Evolutionary conservation across 345 rosid genomes (phyloP).

Genomic region (Nasturtium officinale): DNA sequence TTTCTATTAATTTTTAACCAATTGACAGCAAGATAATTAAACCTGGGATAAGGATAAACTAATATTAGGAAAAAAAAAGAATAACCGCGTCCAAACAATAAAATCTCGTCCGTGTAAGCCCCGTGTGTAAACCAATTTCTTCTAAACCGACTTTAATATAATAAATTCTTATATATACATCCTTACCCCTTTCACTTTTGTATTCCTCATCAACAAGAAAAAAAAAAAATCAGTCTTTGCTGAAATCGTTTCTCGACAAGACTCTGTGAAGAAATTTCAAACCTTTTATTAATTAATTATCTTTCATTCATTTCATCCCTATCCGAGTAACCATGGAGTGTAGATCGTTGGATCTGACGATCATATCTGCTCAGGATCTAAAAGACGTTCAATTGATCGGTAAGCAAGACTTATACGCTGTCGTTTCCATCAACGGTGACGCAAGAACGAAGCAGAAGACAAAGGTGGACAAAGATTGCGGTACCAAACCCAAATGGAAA

Average conservation of each 20-base stretch:
- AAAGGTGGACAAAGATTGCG: constrained; percentile 55
- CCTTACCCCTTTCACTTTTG: neutral
- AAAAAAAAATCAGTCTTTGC: neutral
- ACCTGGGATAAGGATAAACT: neutral
- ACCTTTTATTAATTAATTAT: neutral
- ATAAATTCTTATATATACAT: neutral
- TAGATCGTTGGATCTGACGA: constrained; percentile 56
- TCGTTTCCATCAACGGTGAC: constrained; percentile 55
- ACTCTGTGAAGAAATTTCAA: neutral
- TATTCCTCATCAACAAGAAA: neutral
- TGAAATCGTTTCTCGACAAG: neutral
- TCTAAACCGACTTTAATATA: constrained; percentile 17
- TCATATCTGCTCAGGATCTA: constrained; percentile 56
- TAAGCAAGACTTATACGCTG: constrained; percentile 66
- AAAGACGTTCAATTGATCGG: constrained; percentile 57
- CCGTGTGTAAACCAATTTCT: constrained; percentile 28
- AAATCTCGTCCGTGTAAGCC: constrained; percentile 13
- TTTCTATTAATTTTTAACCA: neutral
- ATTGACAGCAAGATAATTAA: constrained; percentile 14
- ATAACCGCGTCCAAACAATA: constrained; percentile 21
- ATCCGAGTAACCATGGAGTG: constrained; percentile 51
- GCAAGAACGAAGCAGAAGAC: constrained; percentile 53
- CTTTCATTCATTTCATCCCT: neutral
- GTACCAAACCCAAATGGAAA: constrained; percentile 61
- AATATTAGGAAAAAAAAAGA: neutral